phyloP scores from a whole-genome alignment of 106 monocot genomes.

The Iris macrosiphon region DNA sequence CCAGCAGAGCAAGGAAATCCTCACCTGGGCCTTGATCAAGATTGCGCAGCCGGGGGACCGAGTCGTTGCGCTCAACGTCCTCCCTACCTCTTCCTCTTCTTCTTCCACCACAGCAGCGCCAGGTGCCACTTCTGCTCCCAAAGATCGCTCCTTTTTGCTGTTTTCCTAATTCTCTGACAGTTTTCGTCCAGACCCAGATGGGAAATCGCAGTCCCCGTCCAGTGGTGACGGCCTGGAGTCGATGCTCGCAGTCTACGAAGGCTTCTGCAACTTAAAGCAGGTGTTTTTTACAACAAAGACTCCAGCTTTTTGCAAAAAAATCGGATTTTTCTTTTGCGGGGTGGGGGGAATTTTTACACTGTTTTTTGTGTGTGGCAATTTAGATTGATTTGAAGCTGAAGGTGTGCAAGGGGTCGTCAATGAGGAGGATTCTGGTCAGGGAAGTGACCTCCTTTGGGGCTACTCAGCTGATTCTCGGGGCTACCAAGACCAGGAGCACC shows the following conservation, averaged over 20 bases:
- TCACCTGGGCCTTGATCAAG: conserved; percentile 86
- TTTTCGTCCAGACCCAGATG: conserved; percentile 2
- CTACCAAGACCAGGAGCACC: conserved; percentile 21
- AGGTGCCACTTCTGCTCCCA: background rate
- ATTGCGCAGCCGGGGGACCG: conserved; percentile 59
- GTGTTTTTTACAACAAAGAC: conserved; percentile 9
- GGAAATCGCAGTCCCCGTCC: background rate
- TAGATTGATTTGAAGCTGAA: conserved; percentile 72
- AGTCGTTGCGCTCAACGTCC: conserved; percentile 73
- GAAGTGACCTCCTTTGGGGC: conserved; percentile 35
- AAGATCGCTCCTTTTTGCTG: conserved; percentile 6
- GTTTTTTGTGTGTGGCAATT: background rate
- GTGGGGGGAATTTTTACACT: background rate
- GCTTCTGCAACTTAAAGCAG: conserved; percentile 54
- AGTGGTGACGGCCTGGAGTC: conserved; percentile 24
- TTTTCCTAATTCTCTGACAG: background rate
- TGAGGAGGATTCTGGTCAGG: conserved; percentile 42
- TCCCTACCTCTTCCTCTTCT: conserved; percentile 22
- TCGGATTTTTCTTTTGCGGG: background rate
- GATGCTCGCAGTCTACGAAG: conserved; percentile 37
- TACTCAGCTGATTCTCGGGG: conserved; percentile 56
- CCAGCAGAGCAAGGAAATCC: conserved; percentile 48
- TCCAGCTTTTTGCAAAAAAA: background rate
- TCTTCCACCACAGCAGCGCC: conserved; percentile 1
- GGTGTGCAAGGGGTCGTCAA: conserved; percentile 54